Base-by-base conservation (phyloP, 2,329 filamentous ascomycete genomes). In the Fusarium mangiferae region DNA sequence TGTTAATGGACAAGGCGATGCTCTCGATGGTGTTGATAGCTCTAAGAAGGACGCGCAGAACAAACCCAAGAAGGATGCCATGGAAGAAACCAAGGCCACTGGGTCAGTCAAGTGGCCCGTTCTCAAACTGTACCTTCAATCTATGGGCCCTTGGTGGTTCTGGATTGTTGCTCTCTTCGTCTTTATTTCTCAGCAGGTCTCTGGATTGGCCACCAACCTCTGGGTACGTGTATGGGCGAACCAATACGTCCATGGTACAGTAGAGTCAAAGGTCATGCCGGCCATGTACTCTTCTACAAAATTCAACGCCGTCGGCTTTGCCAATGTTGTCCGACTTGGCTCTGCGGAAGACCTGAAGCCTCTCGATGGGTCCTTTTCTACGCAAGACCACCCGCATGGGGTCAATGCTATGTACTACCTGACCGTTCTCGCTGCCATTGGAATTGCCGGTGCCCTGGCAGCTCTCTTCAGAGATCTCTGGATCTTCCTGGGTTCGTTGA, bases 121-220 rank as follows among this genome's bases (percentile, higher is more conserved):
- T 58, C 93, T 99, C 78, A 86, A 91, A 69, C 90, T 97, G 80
- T 99, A 99, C 81, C 88, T 99, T 24, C 85, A 84, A 67, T 90
- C 95, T 73, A 99, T 99, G 96, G 96, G 96, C n/a, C 88, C 92
- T 9, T 98, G 95, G 94, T 95, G 94, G 88, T 99, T 97, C 84
- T 99, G 96, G 96, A 82, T 92, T 54, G 84, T 93, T 41, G 93
- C 95, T 26, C 83, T 91, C 20, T 75, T 91, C 9, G 91, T 95
- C 42, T 98, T 99, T 79, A 87, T 88, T 35, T 84, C 92, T 49
- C 95, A 98, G 80, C 96, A 99, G 81, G 81, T 98, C 39, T 93
- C 93, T 8, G 93, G 93, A 30, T 92, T 98, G 6, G 94, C 93
- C 2, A 97, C 95, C 41, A 98, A 96, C 78, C 84, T 98, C 57